Conservation (phyloP, 371 early-diverging fungal genomes). For the Synchytrium microbalum region DNA sequence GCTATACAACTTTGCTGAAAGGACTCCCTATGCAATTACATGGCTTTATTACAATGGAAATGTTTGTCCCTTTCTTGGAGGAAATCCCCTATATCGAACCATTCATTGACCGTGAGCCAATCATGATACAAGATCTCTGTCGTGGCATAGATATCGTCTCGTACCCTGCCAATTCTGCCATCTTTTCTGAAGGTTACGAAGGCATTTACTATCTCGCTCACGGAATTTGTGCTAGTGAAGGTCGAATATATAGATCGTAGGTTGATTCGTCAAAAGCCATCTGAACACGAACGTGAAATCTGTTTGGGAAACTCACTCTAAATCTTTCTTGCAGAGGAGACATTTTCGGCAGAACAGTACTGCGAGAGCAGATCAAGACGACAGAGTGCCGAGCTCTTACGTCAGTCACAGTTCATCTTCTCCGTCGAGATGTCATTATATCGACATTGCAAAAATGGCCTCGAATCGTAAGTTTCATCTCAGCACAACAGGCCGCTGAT, state of each 20-base stretch:
- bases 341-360: constrained; percentile 32
- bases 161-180: constrained; percentile 28
- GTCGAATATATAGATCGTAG: constrained; percentile 33
- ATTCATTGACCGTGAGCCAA: constrained; percentile 37
- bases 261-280: too few species aligned
- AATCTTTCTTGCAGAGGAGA: constrained; percentile 17
- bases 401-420: constrained; percentile 25
- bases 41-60: constrained; percentile 38
- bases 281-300: neutral
- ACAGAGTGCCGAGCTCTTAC: constrained; percentile 39
- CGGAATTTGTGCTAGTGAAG: constrained; percentile 38
- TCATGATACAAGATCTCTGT: constrained; percentile 39
- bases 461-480: too few species aligned
- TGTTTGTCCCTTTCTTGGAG: constrained; percentile 36
- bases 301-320: neutral
- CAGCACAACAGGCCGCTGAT: too few species aligned
- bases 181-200: constrained; percentile 37
- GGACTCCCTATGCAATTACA: constrained; percentile 33
- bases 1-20: constrained; percentile 26
- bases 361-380: constrained; percentile 31
- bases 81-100: constrained; percentile 35
- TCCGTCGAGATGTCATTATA: constrained; percentile 21
- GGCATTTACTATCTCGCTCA: constrained; percentile 38
- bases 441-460: constrained; percentile 25
- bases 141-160: constrained; percentile 29